Base-by-base conservation (phyloP, 192 early-diverging fungal species). In the Backusella luteola region DNA sequence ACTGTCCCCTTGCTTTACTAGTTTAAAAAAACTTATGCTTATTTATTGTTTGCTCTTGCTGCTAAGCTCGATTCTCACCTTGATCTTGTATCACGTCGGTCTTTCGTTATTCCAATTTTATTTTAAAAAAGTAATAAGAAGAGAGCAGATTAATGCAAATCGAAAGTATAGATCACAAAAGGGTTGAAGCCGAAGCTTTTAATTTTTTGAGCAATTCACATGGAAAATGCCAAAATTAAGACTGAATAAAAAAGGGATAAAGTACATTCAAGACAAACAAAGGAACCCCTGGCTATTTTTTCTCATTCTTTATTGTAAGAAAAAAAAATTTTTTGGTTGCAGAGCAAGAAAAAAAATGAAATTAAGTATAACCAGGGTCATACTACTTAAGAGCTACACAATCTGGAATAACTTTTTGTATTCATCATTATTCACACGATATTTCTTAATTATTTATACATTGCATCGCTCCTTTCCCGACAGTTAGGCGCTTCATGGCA, bases 191-290 rank as follows among this genome's bases (percentile, higher is more conserved):
- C 21, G 12, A 63, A 26, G 11, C 56, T 63, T 63, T 29, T 63
- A 29, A 29, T 63, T 63, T 32, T 29, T 63, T 63, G 26, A 63
- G 23, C 26, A 23, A 63, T 63, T 63, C 23, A 63, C 56, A 63
- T 63, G 56, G 56, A 63, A 63, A 63, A 63, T 63, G 56, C 56
- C 56, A 63, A 63, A 63, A 63, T 63, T 26, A 29, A 63, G 26
- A 63, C 23, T 26, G 56, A 63, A 29, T 63, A 63, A 63, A 63
- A 56, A 63, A 63, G 56, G 56, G 56, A 63, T 63, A 63, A 63
- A 63, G 56, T 63, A 63, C 56, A 63, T 63, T 63, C 56, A 63
- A 63, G 56, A 63, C 56, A 63, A 63, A 63, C 56, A 63, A 63
- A 63, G 23, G 56, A 63, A 14, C 56, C 56, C 56, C 56, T 63